Evolutionary conservation across 2,329 filamentous ascomycete genomes (phyloP), one percentile per base, ranked within the genome.

Genomic region (Neonectria magnoliae): DNA sequence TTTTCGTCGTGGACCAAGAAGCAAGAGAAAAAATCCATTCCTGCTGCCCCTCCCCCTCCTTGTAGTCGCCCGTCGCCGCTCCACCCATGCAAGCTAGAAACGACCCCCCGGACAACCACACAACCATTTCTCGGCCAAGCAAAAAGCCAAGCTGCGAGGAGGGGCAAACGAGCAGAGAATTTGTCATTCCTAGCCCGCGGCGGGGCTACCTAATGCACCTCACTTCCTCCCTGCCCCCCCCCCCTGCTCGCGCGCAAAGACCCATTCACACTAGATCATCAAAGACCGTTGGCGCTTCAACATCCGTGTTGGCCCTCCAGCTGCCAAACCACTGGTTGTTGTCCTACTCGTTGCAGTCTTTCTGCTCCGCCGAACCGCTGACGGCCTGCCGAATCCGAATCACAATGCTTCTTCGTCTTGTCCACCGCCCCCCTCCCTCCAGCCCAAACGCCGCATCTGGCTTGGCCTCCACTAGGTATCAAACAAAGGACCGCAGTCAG

Each of bases 191-290:
- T 62, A 71, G 66, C 68, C 36, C 68, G 71, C 60, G 56, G 64
- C 67, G 69, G 71, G 66, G 57, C 42, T 36, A 31, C 33, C 41
- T 64, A 36, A 65, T 73, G 71, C 69, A 73, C 47, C 71, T 73
- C 71, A 72, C 62, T 42, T 45, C 36, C 45, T 45, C 45, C 47
- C 60, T 29, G 29, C 27, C 29, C 29, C 29, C 29, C 27, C 22
- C 22, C 25, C 25, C 25, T 25, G 25, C 25, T 25, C 25, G 25
- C 25, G 25, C 25, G 25, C 25, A 25, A 29, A 29, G 29, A 29
- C 29, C 29, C 29, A 29, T 29, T 8, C 29, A 29, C 29, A 29
- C 6, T 25, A 5, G 25, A 25, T 29, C 29, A 10, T 29, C 29
- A 10, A 29, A 2, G 29, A 10, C 29, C 29, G 29, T 52, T 66